phyloP scores from a whole-genome alignment of 495 filamentous ascomycete species.

The Polyplosphaeria fusca region DNA sequence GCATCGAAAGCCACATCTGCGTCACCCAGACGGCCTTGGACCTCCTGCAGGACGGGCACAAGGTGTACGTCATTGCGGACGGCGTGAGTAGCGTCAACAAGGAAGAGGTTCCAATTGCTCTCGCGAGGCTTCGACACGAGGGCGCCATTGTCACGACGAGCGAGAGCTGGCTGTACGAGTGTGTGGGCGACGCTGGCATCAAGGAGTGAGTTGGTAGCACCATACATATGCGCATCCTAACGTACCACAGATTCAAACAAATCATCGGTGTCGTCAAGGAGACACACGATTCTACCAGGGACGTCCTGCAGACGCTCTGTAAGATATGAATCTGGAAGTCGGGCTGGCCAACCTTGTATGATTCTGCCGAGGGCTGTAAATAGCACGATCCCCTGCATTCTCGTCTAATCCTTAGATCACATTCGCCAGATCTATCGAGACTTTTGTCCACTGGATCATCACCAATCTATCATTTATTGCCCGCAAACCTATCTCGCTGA shows the following conservation, averaged over 20 bases:
- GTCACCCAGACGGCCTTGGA: constrained; percentile 84
- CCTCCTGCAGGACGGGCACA: constrained; percentile 66
- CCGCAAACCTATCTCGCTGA: no score
- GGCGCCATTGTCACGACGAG: constrained; percentile 82
- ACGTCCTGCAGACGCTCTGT: constrained; percentile 60
- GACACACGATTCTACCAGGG: constrained; percentile 61
- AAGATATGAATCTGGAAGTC: constrained; percentile 56
- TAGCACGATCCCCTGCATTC: no score
- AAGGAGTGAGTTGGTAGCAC: constrained; percentile 47
- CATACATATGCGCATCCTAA: not conserved
- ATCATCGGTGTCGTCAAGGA: constrained; percentile 79
- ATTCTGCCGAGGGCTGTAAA: no score
- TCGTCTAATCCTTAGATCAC: no score
- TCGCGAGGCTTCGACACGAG: constrained; percentile 68
- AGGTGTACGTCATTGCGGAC: constrained; percentile 88
- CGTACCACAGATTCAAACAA: constrained; percentile 54
- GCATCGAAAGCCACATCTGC: constrained; percentile 94
- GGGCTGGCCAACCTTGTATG: no score
- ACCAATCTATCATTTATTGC: no score
- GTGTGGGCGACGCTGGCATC: constrained; percentile 80
- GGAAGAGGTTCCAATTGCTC: constrained; percentile 75
- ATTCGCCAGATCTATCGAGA: no score
- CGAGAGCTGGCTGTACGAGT: constrained; percentile 91
- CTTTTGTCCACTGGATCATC: no score
- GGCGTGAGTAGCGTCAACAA: constrained; percentile 81